Evolutionary conservation across 352 stramenopile genomes (phyloP).

Genomic region (Phytopythium ostracodes): DNA sequence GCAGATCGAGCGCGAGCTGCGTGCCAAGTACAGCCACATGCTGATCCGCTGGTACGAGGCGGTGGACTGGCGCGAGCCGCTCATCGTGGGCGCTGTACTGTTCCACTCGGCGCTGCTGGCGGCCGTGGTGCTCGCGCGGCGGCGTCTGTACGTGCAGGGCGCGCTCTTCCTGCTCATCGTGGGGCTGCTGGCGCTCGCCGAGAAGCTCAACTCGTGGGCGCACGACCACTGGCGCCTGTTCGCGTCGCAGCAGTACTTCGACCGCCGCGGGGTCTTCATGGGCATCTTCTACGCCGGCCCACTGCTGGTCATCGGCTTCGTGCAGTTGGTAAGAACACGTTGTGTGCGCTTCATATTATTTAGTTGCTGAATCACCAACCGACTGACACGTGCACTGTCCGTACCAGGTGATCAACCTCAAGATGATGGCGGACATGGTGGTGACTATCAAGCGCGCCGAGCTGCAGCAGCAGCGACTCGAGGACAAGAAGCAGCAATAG

Average conservation of each 20-base stretch:
- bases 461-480: constrained; percentile 47
- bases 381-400: neutral
- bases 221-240: constrained; percentile 54
- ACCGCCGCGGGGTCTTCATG: constrained; percentile 76
- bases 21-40: constrained; percentile 63
- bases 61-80: constrained; percentile 74
- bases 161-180: constrained; percentile 67
- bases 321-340: constrained; percentile 75
- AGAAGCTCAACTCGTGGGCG: constrained; percentile 64
- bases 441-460: constrained; percentile 74
- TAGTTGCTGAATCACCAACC: neutral
- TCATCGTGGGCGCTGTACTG: constrained; percentile 52
- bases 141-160: constrained; percentile 51
- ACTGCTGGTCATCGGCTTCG: constrained; percentile 68
- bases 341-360: no score
- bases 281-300: constrained; percentile 77
- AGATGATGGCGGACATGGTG: constrained; percentile 76
- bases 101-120: constrained; percentile 56
- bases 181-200: constrained; percentile 43
- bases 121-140: constrained; percentile 50
- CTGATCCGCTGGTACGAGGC: constrained; percentile 83
- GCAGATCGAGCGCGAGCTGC: constrained; percentile 65
- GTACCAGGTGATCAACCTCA: constrained; percentile 65
- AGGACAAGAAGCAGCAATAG: constrained; percentile 46
- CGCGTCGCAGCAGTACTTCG: constrained; percentile 83